phyloP scores from a whole-genome alignment of 768 basidiomycete genomes.

The Mycena amicta region DNA sequence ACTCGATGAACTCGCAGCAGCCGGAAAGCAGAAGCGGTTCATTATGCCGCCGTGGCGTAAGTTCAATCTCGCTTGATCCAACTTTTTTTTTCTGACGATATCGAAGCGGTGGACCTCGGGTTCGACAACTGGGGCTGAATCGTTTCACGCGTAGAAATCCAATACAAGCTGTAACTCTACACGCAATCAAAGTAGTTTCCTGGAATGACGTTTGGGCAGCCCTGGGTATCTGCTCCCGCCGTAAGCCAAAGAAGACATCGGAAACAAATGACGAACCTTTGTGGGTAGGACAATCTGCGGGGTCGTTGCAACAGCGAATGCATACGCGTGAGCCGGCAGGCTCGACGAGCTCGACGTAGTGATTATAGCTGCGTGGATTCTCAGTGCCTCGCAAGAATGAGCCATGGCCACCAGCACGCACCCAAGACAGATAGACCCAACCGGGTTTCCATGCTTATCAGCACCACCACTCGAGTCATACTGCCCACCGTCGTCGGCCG shows the following conservation, averaged over 20 bases:
- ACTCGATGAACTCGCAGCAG: slow-evolving; percentile 59
- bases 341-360: slow-evolving; percentile 39
- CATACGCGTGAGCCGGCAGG: slow-evolving; percentile 33
- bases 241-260: neutral
- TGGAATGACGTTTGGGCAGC: slow-evolving; percentile 9
- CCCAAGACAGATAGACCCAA: slow-evolving; percentile 35
- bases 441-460: slow-evolving; percentile 33
- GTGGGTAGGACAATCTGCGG: slow-evolving; percentile 34
- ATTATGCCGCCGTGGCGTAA: slow-evolving; percentile 71
- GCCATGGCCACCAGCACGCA: slow-evolving; percentile 2
- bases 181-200: slow-evolving; percentile 2
- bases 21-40: slow-evolving; percentile 69
- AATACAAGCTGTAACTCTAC: neutral
- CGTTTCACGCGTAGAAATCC: neutral
- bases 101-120: neutral
- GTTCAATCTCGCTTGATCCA: slow-evolving; percentile 6
- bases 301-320: slow-evolving; percentile 39
- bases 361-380: slow-evolving; percentile 28
- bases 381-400: neutral
- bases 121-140: slow-evolving; percentile 2
- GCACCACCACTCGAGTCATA: slow-evolving; percentile 38
- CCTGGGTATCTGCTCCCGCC: slow-evolving; percentile 4
- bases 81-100: neutral
- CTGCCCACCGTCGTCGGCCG: slow-evolving; percentile 35
- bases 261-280: slow-evolving; percentile 24